Base-by-base conservation (phyloP, 768 basidiomycete species). In the Lentinula sp. region DNA sequence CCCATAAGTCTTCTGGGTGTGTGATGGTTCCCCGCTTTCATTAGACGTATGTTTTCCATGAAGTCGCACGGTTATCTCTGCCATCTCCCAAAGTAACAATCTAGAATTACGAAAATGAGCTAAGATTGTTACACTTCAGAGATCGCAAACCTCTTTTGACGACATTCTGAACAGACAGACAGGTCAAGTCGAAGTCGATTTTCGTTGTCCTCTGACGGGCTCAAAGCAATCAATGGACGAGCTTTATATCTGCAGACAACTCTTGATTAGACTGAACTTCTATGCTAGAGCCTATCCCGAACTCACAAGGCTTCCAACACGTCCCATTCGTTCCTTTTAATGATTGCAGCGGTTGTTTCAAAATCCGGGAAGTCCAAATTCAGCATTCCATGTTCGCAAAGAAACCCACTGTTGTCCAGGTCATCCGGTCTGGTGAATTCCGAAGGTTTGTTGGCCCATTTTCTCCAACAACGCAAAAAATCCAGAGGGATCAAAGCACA, bases 351-450 rank as follows among this genome's bases (percentile, higher is more conserved):
- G 5, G 75, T 79, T 1, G 76, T 75, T 62, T 88, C 84, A 58
- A 87, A 68, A 66, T 92, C 90, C 32, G 76, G 75, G 1, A 89
- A 86, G 70, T 94, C 90, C 53, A 93, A 74, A 13, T 76, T 70
- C 7, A 93, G 78, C 62, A 77, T 70, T 5, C 75, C 75, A 70
- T 94, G 93, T 61, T 81, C 74, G 71, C 93, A 94, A 53, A 91
- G 65, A 67, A 89, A 86, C 8, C 69, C 66, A 11, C 77, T 73
- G 65, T 86, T 92, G 69, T 91, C 84, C 39, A 93, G 68, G 5
- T 56, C 61, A n/a, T 80, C 78, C 0, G 92, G 91, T 34, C 90
- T 83, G 34, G 74, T 63, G 54, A 74, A 67, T 61, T 83, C 81
- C 6, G 76, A 71, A 15, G 88, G 88, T 57, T 79, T 80, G 57